Conservation (phyloP, 2,329 filamentous ascomycete genomes). For the Cercospora canescens region DNA sequence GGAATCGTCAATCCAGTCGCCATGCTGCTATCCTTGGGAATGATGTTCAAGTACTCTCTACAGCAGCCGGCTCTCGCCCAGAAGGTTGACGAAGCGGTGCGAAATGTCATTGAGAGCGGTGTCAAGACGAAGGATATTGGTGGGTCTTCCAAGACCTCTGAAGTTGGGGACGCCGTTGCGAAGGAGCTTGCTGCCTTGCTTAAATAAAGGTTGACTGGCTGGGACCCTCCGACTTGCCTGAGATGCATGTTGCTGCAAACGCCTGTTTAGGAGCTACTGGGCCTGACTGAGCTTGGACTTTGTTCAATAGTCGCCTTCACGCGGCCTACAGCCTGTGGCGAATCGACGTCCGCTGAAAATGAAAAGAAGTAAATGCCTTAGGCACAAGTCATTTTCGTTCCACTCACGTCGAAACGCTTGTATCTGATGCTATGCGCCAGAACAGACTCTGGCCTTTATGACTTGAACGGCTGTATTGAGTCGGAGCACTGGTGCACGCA, state of each 20-base stretch:
- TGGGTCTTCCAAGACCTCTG: constrained; percentile 68
- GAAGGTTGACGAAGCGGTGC: constrained; percentile 79
- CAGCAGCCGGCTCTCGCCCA: constrained; percentile 74
- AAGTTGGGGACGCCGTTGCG: constrained; percentile 82
- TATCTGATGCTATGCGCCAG: too few relatives aligned
- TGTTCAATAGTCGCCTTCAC: neutral
- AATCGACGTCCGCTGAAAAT: neutral
- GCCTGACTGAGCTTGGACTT: neutral
- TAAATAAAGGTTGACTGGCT: neutral
- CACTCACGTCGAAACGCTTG: too few relatives aligned
- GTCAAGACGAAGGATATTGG: constrained; percentile 83
- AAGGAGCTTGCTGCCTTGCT: constrained; percentile 58
- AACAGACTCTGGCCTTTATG: too few relatives aligned
- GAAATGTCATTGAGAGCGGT: constrained; percentile 74
- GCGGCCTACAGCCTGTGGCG: neutral
- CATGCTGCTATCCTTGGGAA: constrained; percentile 86
- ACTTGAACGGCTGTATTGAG: too few relatives aligned
- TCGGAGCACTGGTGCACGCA: too few relatives aligned
- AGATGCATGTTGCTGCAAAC: neutral
- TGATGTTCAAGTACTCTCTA: constrained; percentile 95
- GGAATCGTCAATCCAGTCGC: constrained; percentile 84
- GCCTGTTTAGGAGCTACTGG: neutral
- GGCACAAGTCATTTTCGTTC: neutral
- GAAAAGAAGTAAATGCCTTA: neutral
- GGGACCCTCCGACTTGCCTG: neutral